Evolutionary conservation across 164 flowering plant species (phyloP), one percentile per base, ranked within the genome.

Genomic region (Nymphaea thermarum): DNA sequence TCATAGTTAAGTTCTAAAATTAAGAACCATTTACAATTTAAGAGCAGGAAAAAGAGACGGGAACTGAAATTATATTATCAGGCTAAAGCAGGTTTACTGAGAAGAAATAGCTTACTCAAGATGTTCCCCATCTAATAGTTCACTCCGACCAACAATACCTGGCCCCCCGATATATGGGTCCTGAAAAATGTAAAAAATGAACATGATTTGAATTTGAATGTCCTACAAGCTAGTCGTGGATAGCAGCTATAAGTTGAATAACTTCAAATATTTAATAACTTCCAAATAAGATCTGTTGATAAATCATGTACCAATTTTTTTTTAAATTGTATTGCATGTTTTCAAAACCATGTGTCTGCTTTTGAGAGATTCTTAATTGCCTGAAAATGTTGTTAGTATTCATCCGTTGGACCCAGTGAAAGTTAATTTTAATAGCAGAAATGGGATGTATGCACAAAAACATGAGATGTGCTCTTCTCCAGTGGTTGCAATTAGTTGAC

Each of bases 151-250:
- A 78, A 94, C 84, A 70, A 94, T 86, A 17, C 99, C 99, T 66
- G 93, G 90, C 70, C 99, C 99, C 71, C 99, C 99, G 72, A 88
- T 74, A 79, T 78, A 79, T 44, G 93, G 96, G 70, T 78, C 72
- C 95, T 94, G 87, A 36, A n/a, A 11, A 17, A 47, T 12, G 11
- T 12, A 47, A 47, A 47, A 47, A 47, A 47, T 2, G 55, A 47
- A 6, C 55, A 47, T 6, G 55, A 47, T 47, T 47, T 7, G 36
- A 25, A 25, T 25, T 25, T 25, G 36, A 25, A 25, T 25, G 36
- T 25, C 36, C 36, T 25, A 25, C 36, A 25, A 25, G 36, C 36
- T 25, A 25, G 36, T 25, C 36, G 36, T 25, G 36, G 36, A 25
- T 25, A 25, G 36, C 36, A 25, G 36, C 36, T 25, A 25, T 25